Base-by-base conservation (phyloP, 805 yeast genomes). In the Lipomyces starkeyi region DNA sequence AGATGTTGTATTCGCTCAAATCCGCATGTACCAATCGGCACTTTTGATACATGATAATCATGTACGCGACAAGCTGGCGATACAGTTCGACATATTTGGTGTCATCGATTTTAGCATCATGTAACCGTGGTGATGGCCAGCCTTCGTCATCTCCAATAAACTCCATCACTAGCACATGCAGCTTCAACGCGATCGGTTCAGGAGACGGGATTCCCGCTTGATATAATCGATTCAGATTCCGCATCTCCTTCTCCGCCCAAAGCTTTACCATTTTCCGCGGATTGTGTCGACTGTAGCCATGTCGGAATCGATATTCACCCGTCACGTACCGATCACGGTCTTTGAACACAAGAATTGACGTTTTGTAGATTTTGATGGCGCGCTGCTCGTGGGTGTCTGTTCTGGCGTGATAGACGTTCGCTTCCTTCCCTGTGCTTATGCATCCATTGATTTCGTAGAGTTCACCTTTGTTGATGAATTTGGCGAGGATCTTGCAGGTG, bases 161-260 rank as follows among this genome's bases (percentile, higher is more conserved):
- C 76, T 94, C 97, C 99, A 95, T 95, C 29, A 94, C 94, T 58
- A 95, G 80, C 2, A 95, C 97, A 79, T 95, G 97, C 37, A 93
- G 86, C 74, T 91, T 88, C 65, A 95, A 83, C 73, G 91, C 97
- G 14, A 92, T 79, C 0, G 99, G 99, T 76, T 91, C 90, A 0
- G 99, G 99, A 53, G 92, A 89, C n/a, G 97, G 95, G 47, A 95
- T 90, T 0, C 97, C 97, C 65, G 88, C 84, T 58, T 84, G 77
- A 77, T 90, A 81, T 25, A 95, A 83, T 76, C 99, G 85, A 78
- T 91, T 94, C 78, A 95, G 83, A 77, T 95, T 95, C 65, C 99
- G 81, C 73, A 93, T 94, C 80, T 95, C 99, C 76, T 95, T 95
- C 78, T 95, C 99, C 0, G 99, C 98, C 99, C 99, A 95, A 29